A percentile compares a stretch with the other conserved stretches of the same genome.
Conservation (phyloP, 805 yeast genomes). For the Phaffomyces opuntiae region DNA sequence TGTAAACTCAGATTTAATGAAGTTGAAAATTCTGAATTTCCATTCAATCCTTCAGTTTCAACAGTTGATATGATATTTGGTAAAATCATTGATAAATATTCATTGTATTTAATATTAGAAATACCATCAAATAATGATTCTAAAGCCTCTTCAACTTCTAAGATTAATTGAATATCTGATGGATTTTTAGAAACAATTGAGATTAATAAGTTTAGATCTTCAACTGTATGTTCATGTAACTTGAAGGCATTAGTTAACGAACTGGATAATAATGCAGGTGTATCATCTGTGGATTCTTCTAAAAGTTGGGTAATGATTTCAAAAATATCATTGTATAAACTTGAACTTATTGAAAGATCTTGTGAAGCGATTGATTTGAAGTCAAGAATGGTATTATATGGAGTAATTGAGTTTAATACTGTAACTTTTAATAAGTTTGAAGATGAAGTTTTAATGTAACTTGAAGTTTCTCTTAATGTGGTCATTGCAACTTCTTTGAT, state of each 20-base stretch:
- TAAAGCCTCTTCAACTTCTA: conserved; percentile 65
- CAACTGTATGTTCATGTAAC: conserved; percentile 29
- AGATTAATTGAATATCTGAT: conserved; percentile 60
- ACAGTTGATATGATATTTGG: conserved; percentile 41
- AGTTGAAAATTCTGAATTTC: conserved; percentile 46
- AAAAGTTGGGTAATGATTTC: conserved; percentile 28
- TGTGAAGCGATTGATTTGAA: conserved; percentile 3
- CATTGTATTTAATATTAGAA: conserved; percentile 35
- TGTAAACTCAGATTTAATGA: conserved; percentile 54
- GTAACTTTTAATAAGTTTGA: conserved; percentile 27
- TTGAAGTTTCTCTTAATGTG: conserved; percentile 18
- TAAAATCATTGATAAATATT: conserved; percentile 43
- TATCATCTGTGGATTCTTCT: conserved; percentile 70
- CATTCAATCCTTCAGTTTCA: conserved; percentile 11
- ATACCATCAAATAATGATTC: conserved; percentile 48
- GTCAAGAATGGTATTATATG: conserved; percentile 35
- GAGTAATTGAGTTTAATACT: conserved; percentile 45
- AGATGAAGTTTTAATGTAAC: conserved; percentile 21
- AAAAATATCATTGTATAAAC: conserved; percentile 22
- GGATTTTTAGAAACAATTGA: conserved; percentile 66
- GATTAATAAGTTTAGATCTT: conserved; percentile 49
- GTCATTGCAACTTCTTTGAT: conserved; percentile 27
- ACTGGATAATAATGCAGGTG: conserved; percentile 68
- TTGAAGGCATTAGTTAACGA: conserved; percentile 52
- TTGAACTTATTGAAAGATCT: conserved; percentile 21